phyloP scores from a whole-genome alignment of 805 yeast genomes.

The Teunomyces stri region DNA sequence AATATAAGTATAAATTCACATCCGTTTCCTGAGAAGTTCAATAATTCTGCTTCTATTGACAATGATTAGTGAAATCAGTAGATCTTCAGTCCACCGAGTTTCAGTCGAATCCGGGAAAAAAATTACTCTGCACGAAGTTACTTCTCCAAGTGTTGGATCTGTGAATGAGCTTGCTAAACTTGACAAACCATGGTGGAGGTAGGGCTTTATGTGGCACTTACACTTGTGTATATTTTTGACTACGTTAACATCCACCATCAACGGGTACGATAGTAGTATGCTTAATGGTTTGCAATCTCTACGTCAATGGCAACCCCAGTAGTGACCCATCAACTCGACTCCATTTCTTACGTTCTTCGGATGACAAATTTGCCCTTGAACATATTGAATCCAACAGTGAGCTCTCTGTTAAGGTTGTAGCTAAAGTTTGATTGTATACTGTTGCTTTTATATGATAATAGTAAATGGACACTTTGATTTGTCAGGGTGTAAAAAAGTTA shows the following conservation, averaged over 20 bases:
- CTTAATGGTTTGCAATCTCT: conserved; percentile 51
- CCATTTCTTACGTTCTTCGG: background rate
- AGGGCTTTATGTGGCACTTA: conserved; percentile 37
- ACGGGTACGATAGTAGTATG: conserved; percentile 29
- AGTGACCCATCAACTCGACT: conserved; percentile 13
- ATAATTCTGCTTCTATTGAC: too few relatives aligned
- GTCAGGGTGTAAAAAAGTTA: conserved; percentile 12
- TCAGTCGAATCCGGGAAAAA: background rate
- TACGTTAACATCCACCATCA: conserved; percentile 47
- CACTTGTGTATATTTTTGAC: conserved; percentile 37
- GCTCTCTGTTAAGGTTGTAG: background rate
- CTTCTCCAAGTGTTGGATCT: background rate
- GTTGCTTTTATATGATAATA: background rate
- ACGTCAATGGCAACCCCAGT: conserved; percentile 35
- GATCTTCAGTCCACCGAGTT: background rate
- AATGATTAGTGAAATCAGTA: background rate
- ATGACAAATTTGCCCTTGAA: background rate
- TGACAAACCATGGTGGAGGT: conserved; percentile 30
- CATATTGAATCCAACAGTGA: background rate
- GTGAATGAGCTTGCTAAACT: conserved; percentile 4
- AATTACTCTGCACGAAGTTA: background rate
- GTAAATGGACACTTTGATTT: background rate
- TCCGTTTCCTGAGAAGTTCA: background rate
- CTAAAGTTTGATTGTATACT: background rate
- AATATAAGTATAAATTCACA: background rate